phyloP scores from a whole-genome alignment of 805 yeast genomes.

The Yamadazyma paraphyllophila region DNA sequence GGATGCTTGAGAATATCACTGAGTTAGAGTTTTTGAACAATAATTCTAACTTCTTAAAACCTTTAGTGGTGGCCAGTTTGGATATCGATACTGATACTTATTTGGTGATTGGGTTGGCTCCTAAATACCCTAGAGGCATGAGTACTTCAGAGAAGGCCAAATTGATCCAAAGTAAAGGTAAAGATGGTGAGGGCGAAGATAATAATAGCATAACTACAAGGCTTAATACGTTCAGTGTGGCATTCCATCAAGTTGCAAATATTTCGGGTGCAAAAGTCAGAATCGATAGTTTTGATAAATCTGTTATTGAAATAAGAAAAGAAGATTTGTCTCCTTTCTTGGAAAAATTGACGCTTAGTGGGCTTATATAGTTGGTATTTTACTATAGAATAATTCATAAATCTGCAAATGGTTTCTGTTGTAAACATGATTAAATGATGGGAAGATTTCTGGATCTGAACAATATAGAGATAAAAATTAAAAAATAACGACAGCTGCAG shows the following conservation, averaged over 20 bases:
- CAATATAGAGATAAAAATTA: slow-evolving; percentile 12
- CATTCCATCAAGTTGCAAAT: slow-evolving; percentile 84
- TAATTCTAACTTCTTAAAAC: slow-evolving; percentile 50
- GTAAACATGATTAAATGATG: too few relatives aligned
- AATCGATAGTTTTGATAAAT: slow-evolving; percentile 92
- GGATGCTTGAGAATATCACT: slow-evolving; percentile 88
- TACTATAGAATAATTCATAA: not conserved
- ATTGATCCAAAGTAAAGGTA: slow-evolving; percentile 18
- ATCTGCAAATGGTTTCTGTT: too few relatives aligned
- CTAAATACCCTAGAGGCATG: slow-evolving; percentile 62
- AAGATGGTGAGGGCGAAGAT: slow-evolving; percentile 27
- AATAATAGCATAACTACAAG: slow-evolving; percentile 48
- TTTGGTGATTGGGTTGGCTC: slow-evolving; percentile 85
- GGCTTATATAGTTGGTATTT: slow-evolving; percentile 29
- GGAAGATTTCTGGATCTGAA: too few relatives aligned
- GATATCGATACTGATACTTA: slow-evolving; percentile 74
- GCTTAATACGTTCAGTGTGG: slow-evolving; percentile 81
- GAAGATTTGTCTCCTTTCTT: slow-evolving; percentile 87
- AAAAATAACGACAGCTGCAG: slow-evolving; percentile 56
- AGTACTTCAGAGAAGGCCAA: slow-evolving; percentile 35
- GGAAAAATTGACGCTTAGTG: slow-evolving; percentile 78
- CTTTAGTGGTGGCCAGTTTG: slow-evolving; percentile 82
- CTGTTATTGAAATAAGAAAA: slow-evolving; percentile 84
- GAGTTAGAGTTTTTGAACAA: slow-evolving; percentile 60
- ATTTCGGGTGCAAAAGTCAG: slow-evolving; percentile 84